Evolutionary conservation across 2,329 filamentous ascomycete genomes (phyloP).

Genomic region (Cordyceps pruinosa): DNA sequence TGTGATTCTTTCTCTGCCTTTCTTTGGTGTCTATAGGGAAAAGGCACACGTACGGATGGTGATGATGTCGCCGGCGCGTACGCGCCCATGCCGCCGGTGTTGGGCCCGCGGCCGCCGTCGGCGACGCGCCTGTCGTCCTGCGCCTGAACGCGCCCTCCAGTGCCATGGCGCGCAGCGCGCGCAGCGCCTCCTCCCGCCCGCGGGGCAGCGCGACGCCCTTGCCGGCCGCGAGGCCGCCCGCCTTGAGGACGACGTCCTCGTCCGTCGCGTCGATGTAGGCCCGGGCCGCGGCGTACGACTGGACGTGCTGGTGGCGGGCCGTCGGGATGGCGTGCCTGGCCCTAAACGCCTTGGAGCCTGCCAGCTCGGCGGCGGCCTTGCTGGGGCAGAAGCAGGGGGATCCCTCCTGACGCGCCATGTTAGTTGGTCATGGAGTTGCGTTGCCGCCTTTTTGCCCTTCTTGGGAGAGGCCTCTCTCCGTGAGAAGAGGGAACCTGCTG

Average conservation of each 20-base stretch:
- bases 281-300: slow-evolving; percentile 41
- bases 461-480: too few relatives aligned
- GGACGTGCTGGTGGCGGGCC: slow-evolving; percentile 64
- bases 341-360: slow-evolving; percentile 82
- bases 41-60: background rate
- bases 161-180: slow-evolving; percentile 62
- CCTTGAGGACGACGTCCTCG: slow-evolving; percentile 66
- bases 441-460: too few relatives aligned
- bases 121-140: slow-evolving; percentile 68
- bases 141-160: slow-evolving; percentile 60
- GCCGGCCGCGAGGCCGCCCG: slow-evolving; percentile 65
- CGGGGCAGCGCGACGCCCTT: slow-evolving; percentile 48
- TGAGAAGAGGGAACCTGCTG: too few relatives aligned
- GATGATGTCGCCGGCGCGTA: slow-evolving; percentile 44
- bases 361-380: too few relatives aligned
- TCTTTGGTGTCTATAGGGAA: too few relatives aligned
- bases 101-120: slow-evolving; percentile 62
- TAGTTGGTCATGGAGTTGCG: too few relatives aligned
- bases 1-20: background rate
- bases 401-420: too few relatives aligned
- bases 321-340: slow-evolving; percentile 64
- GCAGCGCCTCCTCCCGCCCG: slow-evolving; percentile 51
- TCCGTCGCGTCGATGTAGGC: slow-evolving; percentile 54
- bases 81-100: slow-evolving; percentile 71
- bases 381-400: too few relatives aligned